phyloP scores from a whole-genome alignment of 441 rosid species.

The Euphorbia corollata region DNA sequence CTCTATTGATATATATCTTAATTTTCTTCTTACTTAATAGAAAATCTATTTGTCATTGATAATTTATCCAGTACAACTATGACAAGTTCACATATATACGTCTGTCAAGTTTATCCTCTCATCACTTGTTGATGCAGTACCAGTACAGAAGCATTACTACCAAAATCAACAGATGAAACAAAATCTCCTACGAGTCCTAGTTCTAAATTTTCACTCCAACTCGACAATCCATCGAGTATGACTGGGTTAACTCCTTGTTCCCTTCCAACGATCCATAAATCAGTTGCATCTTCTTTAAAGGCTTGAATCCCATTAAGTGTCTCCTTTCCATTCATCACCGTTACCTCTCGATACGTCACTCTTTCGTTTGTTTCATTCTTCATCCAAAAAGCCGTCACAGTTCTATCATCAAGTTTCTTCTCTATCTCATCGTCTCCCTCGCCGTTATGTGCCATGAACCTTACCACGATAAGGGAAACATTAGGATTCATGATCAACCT shows the following conservation, averaged over 20 bases:
- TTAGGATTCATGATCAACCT: conserved; percentile 43
- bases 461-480: conserved; percentile 34
- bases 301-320: conserved; percentile 54
- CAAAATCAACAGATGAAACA: conserved; percentile 42
- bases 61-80: neutral
- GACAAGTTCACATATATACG: neutral
- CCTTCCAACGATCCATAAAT: conserved; percentile 78
- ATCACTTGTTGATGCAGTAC: conserved; percentile 69
- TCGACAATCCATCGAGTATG: conserved; percentile 46
- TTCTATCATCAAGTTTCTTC: conserved; percentile 71
- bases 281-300: conserved; percentile 31
- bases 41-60: neutral
- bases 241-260: conserved; percentile 53
- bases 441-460: conserved; percentile 44
- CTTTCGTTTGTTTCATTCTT: conserved; percentile 49
- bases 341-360: conserved; percentile 53
- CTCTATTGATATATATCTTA: too few relatives aligned
- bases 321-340: conserved; percentile 59
- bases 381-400: conserved; percentile 70
- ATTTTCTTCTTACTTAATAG: neutral
- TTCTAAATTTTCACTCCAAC: conserved; percentile 51
- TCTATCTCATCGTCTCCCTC: conserved; percentile 56
- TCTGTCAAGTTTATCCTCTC: conserved; percentile 26
- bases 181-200: conserved; percentile 68
- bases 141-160: conserved; percentile 46